A percentile compares a stretch with the other conserved stretches of the same genome.
phyloP scores from a whole-genome alignment of 2,329 filamentous ascomycete genomes.

The Phoma sp. region DNA sequence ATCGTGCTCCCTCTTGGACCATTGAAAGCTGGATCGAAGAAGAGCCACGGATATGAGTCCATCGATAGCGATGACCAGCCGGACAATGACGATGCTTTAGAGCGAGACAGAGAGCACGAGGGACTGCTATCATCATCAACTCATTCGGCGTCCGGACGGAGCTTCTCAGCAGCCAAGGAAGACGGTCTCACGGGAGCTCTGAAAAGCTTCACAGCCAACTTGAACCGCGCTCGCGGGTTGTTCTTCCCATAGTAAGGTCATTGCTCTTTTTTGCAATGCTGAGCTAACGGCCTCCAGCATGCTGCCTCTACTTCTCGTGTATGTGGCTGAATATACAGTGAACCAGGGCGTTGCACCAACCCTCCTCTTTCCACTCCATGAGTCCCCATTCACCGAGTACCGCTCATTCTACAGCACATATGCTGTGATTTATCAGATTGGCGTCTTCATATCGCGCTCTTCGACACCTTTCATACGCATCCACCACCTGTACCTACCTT shows the following conservation, averaged over 20 bases:
- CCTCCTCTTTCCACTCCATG: slow-evolving; percentile 78
- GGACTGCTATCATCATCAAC: slow-evolving; percentile 43
- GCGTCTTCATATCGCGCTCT: slow-evolving; percentile 92
- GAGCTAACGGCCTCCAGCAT: slow-evolving; percentile 60
- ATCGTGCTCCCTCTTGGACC: slow-evolving; percentile 73
- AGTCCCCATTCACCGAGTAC: slow-evolving; percentile 79
- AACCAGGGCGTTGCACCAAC: slow-evolving; percentile 94
- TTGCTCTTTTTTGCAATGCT: no score
- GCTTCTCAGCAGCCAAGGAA: slow-evolving; percentile 25
- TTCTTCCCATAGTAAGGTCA: slow-evolving; percentile 70
- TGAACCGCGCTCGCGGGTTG: slow-evolving; percentile 71
- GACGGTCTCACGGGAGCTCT: slow-evolving; percentile 24
- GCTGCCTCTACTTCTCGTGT: slow-evolving; percentile 89
- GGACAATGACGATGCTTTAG: slow-evolving; percentile 26
- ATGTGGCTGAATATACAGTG: slow-evolving; percentile 95
- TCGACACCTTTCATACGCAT: slow-evolving; percentile 87
- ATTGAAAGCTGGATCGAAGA: slow-evolving; percentile 57
- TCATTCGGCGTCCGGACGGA: slow-evolving; percentile 39
- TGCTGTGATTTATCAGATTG: slow-evolving; percentile 90
- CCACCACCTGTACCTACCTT: slow-evolving; percentile 79
- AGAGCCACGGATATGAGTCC: slow-evolving; percentile 60
- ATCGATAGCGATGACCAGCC: slow-evolving; percentile 52
- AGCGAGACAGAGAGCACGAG: slow-evolving; percentile 35
- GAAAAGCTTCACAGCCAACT: slow-evolving; percentile 53
- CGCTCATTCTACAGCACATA: slow-evolving; percentile 95